Conservation (phyloP, 768 basidiomycete genomes). For the Mycena galericulata region DNA sequence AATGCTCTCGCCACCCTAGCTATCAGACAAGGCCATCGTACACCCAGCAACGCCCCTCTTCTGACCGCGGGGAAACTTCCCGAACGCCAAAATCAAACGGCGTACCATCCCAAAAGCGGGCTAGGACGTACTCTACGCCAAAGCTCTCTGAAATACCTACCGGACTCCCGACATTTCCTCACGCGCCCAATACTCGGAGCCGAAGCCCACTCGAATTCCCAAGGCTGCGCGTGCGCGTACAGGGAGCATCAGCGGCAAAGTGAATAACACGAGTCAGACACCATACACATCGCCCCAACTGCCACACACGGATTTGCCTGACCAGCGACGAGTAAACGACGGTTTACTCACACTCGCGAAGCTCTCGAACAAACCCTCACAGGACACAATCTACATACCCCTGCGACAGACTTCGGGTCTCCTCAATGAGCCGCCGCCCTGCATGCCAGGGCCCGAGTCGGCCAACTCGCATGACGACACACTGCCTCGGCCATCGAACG, state of each 20-base stretch:
- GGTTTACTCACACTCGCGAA: constrained; percentile 39
- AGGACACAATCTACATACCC: constrained; percentile 44
- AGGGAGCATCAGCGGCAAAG: constrained; percentile 37
- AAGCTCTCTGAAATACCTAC: constrained; percentile 55
- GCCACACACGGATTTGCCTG: constrained; percentile 44
- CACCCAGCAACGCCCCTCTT: constrained; percentile 38
- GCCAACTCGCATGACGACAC: constrained; percentile 56
- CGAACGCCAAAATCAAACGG: constrained; percentile 39
- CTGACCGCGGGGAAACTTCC: constrained; percentile 46
- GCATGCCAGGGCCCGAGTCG: constrained; percentile 58
- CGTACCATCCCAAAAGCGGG: constrained; percentile 56
- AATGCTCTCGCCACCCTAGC: no score
- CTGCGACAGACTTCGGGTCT: constrained; percentile 58
- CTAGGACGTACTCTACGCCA: constrained; percentile 77
- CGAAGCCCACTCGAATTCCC: constrained; percentile 64
- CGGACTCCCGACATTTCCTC: constrained; percentile 56
- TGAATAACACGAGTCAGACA: constrained; percentile 28
- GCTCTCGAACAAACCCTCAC: constrained; percentile 26
- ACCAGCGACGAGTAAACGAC: constrained; percentile 44
- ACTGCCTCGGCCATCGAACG: constrained; percentile 69
- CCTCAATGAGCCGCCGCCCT: constrained; percentile 75
- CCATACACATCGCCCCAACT: constrained; percentile 30
- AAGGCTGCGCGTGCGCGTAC: constrained; percentile 47
- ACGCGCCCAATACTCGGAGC: constrained; percentile 55
- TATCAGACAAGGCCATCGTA: constrained; percentile 47